These are phyloP conservation scores for Lanmaoa pseudosensibilis DNA, from an alignment of 768 basidiomycete genomes.

Conservation along the genomic window DNA sequence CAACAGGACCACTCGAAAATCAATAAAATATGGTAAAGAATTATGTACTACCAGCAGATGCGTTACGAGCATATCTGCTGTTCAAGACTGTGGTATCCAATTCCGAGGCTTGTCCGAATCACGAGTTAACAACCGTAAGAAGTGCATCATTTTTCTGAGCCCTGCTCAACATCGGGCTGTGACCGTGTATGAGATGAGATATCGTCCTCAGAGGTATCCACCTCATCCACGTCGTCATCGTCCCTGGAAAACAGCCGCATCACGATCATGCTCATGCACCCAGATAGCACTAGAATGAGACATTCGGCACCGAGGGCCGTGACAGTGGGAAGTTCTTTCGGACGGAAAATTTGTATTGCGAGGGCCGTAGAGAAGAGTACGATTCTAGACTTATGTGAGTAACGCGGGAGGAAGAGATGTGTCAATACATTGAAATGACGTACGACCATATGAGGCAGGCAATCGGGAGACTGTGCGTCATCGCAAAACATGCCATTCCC, in stretches of 20 bases:
- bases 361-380: conserved; percentile 9
- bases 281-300: conserved; percentile 2
- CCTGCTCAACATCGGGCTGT: neutral
- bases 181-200: neutral
- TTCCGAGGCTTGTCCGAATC: neutral
- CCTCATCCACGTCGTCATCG: neutral
- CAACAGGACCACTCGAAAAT: neutral
- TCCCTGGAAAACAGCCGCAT: conserved; percentile 2
- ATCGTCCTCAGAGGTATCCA: neutral
- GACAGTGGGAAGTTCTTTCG: neutral
- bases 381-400: neutral
- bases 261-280: neutral
- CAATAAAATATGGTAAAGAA: neutral
- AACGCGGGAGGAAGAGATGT: neutral
- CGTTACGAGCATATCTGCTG: neutral
- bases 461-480: conserved; percentile 16
- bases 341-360: conserved; percentile 8
- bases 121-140: neutral
- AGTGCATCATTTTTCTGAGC: neutral
- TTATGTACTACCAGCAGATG: neutral
- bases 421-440: neutral
- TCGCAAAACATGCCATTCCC: conserved; percentile 11
- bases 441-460: conserved; percentile 19
- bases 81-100: neutral
- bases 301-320: conserved; percentile 6